Percentiles rank a stretch among this genome's conserved stretches.
phyloP scores from a whole-genome alignment of 2,329 filamentous ascomycete genomes.

The Rugonectria rugulosa region DNA sequence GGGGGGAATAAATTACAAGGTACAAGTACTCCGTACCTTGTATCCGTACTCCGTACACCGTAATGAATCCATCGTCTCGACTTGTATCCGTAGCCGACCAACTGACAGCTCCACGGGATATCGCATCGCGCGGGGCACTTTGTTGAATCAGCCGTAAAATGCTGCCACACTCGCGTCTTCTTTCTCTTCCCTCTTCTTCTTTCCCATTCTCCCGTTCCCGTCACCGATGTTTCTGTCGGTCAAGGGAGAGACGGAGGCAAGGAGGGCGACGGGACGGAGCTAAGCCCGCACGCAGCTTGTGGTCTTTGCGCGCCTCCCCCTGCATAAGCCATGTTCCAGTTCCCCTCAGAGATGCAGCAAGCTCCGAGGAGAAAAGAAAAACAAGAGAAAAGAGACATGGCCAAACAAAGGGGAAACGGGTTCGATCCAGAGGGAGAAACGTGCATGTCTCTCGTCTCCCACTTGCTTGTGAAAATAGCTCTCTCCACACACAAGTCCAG shows the following conservation, averaged over 20 bases:
- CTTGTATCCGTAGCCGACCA: not conserved
- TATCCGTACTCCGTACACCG: too few relatives aligned
- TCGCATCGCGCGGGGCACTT: not conserved
- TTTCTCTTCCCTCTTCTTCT: not conserved
- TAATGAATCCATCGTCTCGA: too few relatives aligned
- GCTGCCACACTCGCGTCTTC: not conserved
- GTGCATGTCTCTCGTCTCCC: not conserved
- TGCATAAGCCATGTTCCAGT: constrained; percentile 12
- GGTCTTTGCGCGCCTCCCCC: not conserved
- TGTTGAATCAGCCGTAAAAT: not conserved
- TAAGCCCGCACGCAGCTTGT: not conserved
- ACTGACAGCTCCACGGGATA: too few relatives aligned
- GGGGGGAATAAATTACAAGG: not conserved
- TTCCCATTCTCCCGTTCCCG: not conserved
- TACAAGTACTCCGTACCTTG: not conserved
- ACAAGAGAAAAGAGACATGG: not conserved
- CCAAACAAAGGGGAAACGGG: not conserved
- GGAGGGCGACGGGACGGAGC: too few relatives aligned
- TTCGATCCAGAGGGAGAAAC: not conserved
- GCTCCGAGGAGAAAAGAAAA: not conserved
- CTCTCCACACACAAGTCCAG: constrained; percentile 36
- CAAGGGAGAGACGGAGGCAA: too few relatives aligned
- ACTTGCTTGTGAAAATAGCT: not conserved
- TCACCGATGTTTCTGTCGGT: too few relatives aligned
- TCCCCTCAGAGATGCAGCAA: not conserved